Base-by-base conservation (phyloP, 129 eudicot genomes). In the Saussurea involucrata region DNA sequence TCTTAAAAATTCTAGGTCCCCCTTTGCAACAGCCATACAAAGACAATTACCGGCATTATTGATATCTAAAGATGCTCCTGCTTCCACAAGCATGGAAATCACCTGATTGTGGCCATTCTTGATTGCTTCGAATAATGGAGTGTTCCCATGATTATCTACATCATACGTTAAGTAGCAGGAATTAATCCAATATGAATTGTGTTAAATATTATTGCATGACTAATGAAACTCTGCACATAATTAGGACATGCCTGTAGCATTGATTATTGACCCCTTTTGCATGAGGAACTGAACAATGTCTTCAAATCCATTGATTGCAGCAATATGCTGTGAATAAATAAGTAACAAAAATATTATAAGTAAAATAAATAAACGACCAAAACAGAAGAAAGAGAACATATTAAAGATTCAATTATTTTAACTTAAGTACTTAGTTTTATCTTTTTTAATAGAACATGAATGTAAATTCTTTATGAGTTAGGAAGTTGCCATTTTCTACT, bases 121-220 rank as follows among this genome's bases (percentile, higher is more conserved):
- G 76, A 90, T 81, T 40, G 92, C 92, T 81, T 85, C 96, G 24
- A 81, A 76, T 63, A 90, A 79, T 15, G 96, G 96, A 60, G 90
- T 85, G 3, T 85, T 80, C 18, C 87, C 92, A 73, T 78, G 46
- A 53, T 83, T 83, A 83, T 90, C 92, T 90, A 70, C 67, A 78
- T 31, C 63, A 72, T 17, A 66, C 24, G 68, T 32, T 61, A 32
- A 68, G 25, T 10, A 31, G 36, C 27, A 68, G 7, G 28, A 72
- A 67, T 61, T 80, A 12, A 25, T 57, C 40, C 32, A 22, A 37
- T 63, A 66, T 22, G 64, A 32, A 13, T 55, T 71, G 60, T 46
- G 46, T n/a, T 67, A 44, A 63, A 8, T 44, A 21, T 27, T 74
- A 15, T 66, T n/a, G 24, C 20, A 61, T n/a, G 31, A 49, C 24